Conservation (phyloP, 441 rosid genomes). For the Pelargonium myrrhifolium region DNA sequence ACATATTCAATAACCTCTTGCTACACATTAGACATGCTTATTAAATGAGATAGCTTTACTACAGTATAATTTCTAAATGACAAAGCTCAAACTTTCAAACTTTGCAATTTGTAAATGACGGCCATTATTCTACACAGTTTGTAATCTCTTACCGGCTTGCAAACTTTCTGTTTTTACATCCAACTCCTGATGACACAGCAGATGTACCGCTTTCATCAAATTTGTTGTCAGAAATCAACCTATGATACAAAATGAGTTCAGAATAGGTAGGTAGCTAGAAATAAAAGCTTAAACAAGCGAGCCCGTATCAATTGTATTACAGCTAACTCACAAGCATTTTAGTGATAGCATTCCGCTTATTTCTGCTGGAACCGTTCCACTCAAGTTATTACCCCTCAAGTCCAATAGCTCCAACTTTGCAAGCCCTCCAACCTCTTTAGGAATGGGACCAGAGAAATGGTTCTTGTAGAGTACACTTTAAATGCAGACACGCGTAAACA, state of each 20-base stretch:
- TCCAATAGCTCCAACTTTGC: conserved; percentile 53
- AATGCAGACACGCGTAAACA: conserved; percentile 14
- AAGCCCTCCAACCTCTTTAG: conserved; percentile 57
- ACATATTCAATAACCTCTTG: no score
- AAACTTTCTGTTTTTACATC: conserved; percentile 44
- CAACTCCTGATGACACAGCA: conserved; percentile 23
- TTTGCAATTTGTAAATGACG: no score
- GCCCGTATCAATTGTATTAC: conserved; percentile 1
- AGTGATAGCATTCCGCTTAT: conserved; percentile 34
- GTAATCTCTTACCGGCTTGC: conserved; percentile 45
- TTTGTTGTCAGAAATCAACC: conserved; percentile 62
- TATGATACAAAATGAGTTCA: conserved; percentile 21
- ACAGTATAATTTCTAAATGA: no score
- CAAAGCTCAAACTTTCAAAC: no score
- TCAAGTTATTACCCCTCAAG: conserved; percentile 58
- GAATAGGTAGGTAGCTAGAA: neutral
- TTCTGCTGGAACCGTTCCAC: conserved; percentile 56
- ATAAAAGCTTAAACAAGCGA: neutral
- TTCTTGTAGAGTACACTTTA: conserved; percentile 50
- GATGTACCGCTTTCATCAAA: conserved; percentile 33
- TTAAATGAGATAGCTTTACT: no score
- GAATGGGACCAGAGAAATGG: conserved; percentile 54
- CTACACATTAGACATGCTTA: no score
- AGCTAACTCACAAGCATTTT: conserved; percentile 53
- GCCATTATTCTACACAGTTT: no score